A percentile compares a stretch with the other conserved stretches of the same genome.
These are phyloP conservation scores for Pythium rhizo-oryzae DNA, from an alignment of 352 stramenopile species.

Conservation along the genomic window DNA sequence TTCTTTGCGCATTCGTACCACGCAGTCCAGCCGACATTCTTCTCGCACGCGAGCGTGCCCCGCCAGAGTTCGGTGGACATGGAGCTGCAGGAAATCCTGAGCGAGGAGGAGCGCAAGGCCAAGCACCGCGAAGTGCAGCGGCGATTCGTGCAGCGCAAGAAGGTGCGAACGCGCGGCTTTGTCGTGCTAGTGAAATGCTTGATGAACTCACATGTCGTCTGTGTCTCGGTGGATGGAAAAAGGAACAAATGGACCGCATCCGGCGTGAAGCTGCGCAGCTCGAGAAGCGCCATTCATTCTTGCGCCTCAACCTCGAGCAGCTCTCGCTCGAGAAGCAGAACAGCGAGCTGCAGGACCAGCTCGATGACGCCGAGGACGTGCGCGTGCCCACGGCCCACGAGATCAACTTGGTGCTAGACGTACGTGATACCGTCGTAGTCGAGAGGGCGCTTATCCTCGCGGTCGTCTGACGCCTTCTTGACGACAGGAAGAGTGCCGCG, in stretches of 20 bases:
- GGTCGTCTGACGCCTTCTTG: too few relatives aligned
- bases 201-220: too few relatives aligned
- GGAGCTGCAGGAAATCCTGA: slow-evolving; percentile 20
- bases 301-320: slow-evolving; percentile 36
- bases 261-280: slow-evolving; percentile 35
- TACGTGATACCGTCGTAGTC: background rate
- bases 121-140: slow-evolving; percentile 51
- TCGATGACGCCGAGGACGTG: slow-evolving; percentile 12
- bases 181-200: too few relatives aligned
- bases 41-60: background rate
- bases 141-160: slow-evolving; percentile 50
- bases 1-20: slow-evolving; percentile 11
- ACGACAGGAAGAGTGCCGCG: slow-evolving; percentile 12
- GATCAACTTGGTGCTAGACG: slow-evolving; percentile 34
- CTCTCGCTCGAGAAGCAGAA: slow-evolving; percentile 35
- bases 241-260: slow-evolving; percentile 35
- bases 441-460: too few relatives aligned
- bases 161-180: slow-evolving; percentile 12
- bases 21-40: background rate
- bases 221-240: too few relatives aligned
- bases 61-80: background rate
- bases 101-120: slow-evolving; percentile 35
- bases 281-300: slow-evolving; percentile 34
- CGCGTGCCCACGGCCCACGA: slow-evolving; percentile 21
- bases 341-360: slow-evolving; percentile 20